Base-by-base conservation (phyloP, 2,329 filamentous ascomycete genomes). In the Nemania diffusa region DNA sequence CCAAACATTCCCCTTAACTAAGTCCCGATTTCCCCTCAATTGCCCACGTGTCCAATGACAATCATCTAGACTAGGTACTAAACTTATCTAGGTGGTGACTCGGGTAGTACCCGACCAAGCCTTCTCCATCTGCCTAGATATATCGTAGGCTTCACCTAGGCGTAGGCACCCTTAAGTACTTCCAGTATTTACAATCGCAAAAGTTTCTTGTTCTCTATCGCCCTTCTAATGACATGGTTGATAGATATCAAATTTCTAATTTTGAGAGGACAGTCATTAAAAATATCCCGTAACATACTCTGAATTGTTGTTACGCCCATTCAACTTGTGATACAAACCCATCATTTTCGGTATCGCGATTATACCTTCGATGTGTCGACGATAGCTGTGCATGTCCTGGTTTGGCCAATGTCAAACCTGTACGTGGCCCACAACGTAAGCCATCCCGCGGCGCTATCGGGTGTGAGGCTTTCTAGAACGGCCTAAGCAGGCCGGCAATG, bases 381-480 rank as follows among this genome's bases (percentile, higher is more conserved):
- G 34, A 5, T 34, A 57, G 11, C 24, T 32, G 52, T 6, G 29
- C n/a, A 26, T 46, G 9, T 2, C 20, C 40, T 8, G 51, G 22
- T 42, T 62, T 17, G 44, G 52, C 32, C 50, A 56, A 27, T 46
- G 8, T 48, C 24, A 29, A 57, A 29, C 7, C 20, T 3, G 52
- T 34, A 52, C 51, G 44, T 62, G 53, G 59, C 40, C 37, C 29
- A 5, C 34, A 48, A 56, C 26, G 46, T 32, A 37, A 57, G 42
- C 53, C 57, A 57, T 51, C 52, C 44, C 46, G 64, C 37, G 29
- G 27, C 27, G 40, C 34, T 48, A 51, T 50, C 26, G 32, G 37
- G 27, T 20, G 15, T 56, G 29, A 24, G 20, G 51, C 26, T 63
- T 67, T 67, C 60, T 64, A 64, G 65, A 67, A 64, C 60, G 51